Percentiles rank a stretch among this genome's conserved stretches.
phyloP scores from a whole-genome alignment of 495 filamentous ascomycete genomes.

The Aspergillus campestris region DNA sequence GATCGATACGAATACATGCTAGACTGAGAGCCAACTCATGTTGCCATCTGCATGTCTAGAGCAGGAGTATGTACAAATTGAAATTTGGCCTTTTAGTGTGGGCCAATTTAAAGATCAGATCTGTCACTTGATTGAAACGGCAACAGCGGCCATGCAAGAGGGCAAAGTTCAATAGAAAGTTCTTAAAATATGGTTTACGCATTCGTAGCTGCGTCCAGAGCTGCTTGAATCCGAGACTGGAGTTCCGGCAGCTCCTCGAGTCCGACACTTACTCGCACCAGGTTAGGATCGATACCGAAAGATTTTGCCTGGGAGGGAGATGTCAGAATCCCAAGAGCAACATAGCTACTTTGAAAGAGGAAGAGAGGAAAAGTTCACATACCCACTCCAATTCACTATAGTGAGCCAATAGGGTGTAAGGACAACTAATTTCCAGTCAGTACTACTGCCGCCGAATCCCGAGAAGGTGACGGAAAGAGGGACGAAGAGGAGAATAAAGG shows the following conservation, averaged over 20 bases:
- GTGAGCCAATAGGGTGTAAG: slow-evolving; percentile 87
- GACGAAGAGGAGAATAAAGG: background rate
- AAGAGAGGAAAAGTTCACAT: slow-evolving; percentile 19
- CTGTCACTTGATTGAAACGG: too few species aligned
- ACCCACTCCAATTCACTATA: slow-evolving; percentile 88
- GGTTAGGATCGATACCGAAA: slow-evolving; percentile 66
- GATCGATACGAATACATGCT: too few species aligned
- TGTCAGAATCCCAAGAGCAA: slow-evolving; percentile 4
- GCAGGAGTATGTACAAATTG: too few species aligned
- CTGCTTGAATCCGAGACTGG: slow-evolving; percentile 35
- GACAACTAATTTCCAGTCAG: slow-evolving; percentile 43
- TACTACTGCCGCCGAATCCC: slow-evolving; percentile 6
- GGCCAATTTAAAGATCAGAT: too few species aligned
- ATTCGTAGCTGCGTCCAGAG: slow-evolving; percentile 36
- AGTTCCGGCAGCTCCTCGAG: slow-evolving; percentile 70
- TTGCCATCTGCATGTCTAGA: too few species aligned
- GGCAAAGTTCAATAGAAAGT: too few species aligned
- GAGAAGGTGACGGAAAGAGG: background rate
- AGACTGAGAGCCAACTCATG: too few species aligned
- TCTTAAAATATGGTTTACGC: background rate
- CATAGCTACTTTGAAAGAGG: background rate
- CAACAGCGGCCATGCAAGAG: too few species aligned
- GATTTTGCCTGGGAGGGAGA: slow-evolving; percentile 47
- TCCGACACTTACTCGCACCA: slow-evolving; percentile 85
- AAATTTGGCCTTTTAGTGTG: too few species aligned